Conservation (phyloP, 1,139 yeast species). For the Lodderomyces oxycetoniae region DNA sequence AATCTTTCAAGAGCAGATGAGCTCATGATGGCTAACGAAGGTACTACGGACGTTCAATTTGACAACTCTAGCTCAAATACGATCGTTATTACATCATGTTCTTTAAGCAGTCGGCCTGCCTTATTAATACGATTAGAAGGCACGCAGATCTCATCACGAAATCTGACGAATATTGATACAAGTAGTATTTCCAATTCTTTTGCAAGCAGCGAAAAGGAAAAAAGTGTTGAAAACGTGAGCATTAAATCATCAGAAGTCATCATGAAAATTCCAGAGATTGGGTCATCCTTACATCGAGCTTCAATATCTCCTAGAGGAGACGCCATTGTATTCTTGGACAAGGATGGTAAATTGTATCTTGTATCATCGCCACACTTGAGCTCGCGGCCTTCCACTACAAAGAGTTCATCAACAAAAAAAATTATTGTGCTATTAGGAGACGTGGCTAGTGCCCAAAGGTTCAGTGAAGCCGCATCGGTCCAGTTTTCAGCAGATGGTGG, state of each 20-base stretch:
- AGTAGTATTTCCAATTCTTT: slow-evolving; percentile 12
- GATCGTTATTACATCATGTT: slow-evolving; percentile 34
- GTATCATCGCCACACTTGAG: slow-evolving; percentile 56
- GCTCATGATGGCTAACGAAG: slow-evolving; percentile 67
- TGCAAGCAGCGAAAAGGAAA: slow-evolving; percentile 18
- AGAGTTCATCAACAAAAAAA: slow-evolving; percentile 27
- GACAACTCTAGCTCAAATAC: slow-evolving; percentile 34
- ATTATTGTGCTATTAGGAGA: slow-evolving; percentile 72
- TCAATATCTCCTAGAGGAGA: slow-evolving; percentile 84
- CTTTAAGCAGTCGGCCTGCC: slow-evolving; percentile 36
- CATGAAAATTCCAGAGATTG: slow-evolving; percentile 69
- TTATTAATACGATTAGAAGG: slow-evolving; percentile 36
- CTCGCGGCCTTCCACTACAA: slow-evolving; percentile 19
- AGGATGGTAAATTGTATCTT: slow-evolving; percentile 70
- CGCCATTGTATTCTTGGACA: slow-evolving; percentile 73
- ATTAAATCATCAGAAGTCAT: slow-evolving; percentile 29
- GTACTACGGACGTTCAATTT: slow-evolving; percentile 78
- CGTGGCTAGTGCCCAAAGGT: slow-evolving; percentile 67
- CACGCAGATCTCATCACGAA: slow-evolving; percentile 25
- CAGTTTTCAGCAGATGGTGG: slow-evolving; percentile 79
- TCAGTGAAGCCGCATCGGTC: slow-evolving; percentile 69
- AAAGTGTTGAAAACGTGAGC: slow-evolving; percentile 17
- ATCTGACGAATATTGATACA: slow-evolving; percentile 12
- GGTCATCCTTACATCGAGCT: slow-evolving; percentile 67
- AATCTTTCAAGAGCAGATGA: slow-evolving; percentile 22